A percentile compares a stretch with the other conserved stretches of the same genome.
These are phyloP conservation scores for Gloeostereum incarnatum DNA, from an alignment of 768 basidiomycete species.

Conservation along the genomic window DNA sequence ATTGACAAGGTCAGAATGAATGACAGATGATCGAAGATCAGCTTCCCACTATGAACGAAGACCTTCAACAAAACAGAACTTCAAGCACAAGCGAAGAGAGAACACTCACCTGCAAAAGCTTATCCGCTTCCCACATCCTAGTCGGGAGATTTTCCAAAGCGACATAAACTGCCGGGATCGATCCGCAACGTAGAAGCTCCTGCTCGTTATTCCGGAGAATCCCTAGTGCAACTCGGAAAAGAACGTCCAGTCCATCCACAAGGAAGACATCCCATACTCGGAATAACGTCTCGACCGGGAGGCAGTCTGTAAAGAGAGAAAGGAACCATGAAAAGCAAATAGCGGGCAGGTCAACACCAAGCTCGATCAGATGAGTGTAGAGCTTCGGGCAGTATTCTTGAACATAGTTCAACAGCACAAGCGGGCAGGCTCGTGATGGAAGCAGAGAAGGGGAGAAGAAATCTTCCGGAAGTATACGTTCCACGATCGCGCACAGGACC, in stretches of 20 bases:
- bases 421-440: constrained; percentile 88
- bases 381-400: constrained; percentile 70
- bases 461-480: constrained; percentile 80
- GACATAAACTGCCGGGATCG: constrained; percentile 83
- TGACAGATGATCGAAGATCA: constrained; percentile 43
- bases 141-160: constrained; percentile 85
- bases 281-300: constrained; percentile 95
- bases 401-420: constrained; percentile 85
- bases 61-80: no score
- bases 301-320: constrained; percentile 90
- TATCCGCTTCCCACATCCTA: constrained; percentile 90
- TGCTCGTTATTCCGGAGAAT: constrained; percentile 79
- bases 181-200: constrained; percentile 77
- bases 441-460: constrained; percentile 92
- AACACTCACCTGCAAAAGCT: constrained; percentile 68
- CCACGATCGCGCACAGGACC: constrained; percentile 84
- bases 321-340: constrained; percentile 99
- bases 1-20: constrained; percentile 46
- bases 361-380: constrained; percentile 60
- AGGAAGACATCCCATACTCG: constrained; percentile 95
- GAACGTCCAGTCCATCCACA: constrained; percentile 84
- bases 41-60: constrained; percentile 33
- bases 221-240: constrained; percentile 84
- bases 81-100: constrained; percentile 16
- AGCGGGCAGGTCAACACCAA: constrained; percentile 86